Conservation (phyloP, 192 early-diverging fungal species). For the Podila verticillata region DNA sequence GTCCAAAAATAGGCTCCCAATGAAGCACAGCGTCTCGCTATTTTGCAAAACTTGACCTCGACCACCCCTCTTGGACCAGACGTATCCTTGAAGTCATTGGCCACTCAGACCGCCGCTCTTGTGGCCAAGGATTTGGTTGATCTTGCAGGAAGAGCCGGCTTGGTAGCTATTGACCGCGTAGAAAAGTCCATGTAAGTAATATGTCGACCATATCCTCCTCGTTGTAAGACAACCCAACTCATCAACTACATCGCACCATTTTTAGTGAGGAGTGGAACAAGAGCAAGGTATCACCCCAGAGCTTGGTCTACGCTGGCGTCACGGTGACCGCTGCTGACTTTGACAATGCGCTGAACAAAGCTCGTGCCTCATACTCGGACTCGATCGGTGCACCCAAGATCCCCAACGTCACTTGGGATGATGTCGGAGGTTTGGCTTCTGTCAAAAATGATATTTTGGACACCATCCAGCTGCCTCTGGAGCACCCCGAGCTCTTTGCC, state of each 20-base stretch:
- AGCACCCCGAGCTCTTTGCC: slow-evolving; percentile 96
- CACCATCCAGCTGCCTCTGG: slow-evolving; percentile 95
- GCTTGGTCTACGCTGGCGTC: slow-evolving; percentile 76
- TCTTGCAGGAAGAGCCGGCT: slow-evolving; percentile 77
- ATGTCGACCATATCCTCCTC: background rate
- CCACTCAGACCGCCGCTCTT: slow-evolving; percentile 93
- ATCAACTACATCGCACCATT: background rate
- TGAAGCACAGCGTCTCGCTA: slow-evolving; percentile 69
- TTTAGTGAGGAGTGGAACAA: slow-evolving; percentile 52
- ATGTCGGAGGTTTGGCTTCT: slow-evolving; percentile 93
- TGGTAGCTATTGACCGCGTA: slow-evolving; percentile 69
- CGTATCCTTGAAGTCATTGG: slow-evolving; percentile 75
- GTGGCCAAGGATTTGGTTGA: slow-evolving; percentile 86
- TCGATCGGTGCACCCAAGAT: slow-evolving; percentile 98
- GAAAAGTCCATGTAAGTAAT: slow-evolving; percentile 53
- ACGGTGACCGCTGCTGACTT: slow-evolving; percentile 83
- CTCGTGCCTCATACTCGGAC: slow-evolving; percentile 86
- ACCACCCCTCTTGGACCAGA: slow-evolving; percentile 75
- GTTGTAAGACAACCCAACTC: background rate
- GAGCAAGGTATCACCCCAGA: slow-evolving; percentile 51
- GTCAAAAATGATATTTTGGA: slow-evolving; percentile 95
- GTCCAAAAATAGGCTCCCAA: slow-evolving; percentile 55
- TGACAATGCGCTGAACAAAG: slow-evolving; percentile 78
- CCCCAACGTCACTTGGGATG: slow-evolving; percentile 98
- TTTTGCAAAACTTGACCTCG: slow-evolving; percentile 70